These are phyloP conservation scores for Salpingoeca rosetta DNA, from an alignment of 78 protist species.

Conservation along the genomic window DNA sequence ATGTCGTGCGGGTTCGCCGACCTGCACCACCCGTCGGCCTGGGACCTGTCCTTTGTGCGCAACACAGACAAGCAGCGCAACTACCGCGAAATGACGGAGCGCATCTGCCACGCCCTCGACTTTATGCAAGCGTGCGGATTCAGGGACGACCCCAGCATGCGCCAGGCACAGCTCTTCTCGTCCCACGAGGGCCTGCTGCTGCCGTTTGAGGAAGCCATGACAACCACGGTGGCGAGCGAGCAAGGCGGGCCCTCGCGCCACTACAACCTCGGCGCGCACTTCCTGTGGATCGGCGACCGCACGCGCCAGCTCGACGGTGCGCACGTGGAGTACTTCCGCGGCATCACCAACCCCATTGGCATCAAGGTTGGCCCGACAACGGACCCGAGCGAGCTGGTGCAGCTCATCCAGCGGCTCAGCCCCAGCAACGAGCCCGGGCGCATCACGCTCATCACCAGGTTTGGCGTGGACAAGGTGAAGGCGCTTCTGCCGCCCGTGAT, in stretches of 20 bases:
- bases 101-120: constrained; percentile 8
- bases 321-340: constrained; percentile 63
- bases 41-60: constrained; percentile 7
- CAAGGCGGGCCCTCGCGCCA: too few species aligned
- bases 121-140: not conserved
- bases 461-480: constrained; percentile 22
- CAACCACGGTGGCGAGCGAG: too few species aligned
- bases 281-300: constrained; percentile 66
- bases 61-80: not conserved
- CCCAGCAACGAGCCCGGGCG: constrained; percentile 36
- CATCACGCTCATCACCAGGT: constrained; percentile 44
- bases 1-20: constrained; percentile 36
- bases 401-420: constrained; percentile 24
- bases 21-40: constrained; percentile 17
- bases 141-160: not conserved
- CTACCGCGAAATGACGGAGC: constrained; percentile 7
- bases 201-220: constrained; percentile 45
- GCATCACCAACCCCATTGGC: constrained; percentile 58
- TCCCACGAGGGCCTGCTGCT: constrained; percentile 58
- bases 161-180: constrained; percentile 29
- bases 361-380: constrained; percentile 56
- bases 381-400: constrained; percentile 25
- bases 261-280: constrained; percentile 54
- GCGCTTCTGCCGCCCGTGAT: constrained; percentile 12
- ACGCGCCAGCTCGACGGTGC: constrained; percentile 49